These are phyloP conservation scores for Thecaphora thlaspeos DNA, from an alignment of 1,284 basidiomycete species.

Conservation along the genomic window DNA sequence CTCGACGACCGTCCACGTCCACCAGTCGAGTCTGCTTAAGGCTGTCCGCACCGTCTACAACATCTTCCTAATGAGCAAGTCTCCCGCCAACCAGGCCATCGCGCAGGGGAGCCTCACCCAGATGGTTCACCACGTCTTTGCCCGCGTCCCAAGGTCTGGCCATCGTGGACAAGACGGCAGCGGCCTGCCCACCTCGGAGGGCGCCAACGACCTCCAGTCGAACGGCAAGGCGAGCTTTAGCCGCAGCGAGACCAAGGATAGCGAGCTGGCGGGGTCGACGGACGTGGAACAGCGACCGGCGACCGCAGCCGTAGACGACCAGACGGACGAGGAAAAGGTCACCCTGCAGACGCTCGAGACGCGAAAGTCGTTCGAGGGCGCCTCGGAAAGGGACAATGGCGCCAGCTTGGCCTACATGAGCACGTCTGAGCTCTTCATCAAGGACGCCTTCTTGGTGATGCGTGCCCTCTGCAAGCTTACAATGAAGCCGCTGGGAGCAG, in stretches of 20 bases:
- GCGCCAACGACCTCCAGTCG: conserved; percentile 5
- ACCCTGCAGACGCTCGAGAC: conserved; percentile 50
- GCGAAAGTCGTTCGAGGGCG: conserved; percentile 53
- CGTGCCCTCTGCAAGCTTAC: conserved; percentile 57
- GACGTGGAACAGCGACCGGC: no score
- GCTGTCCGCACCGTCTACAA: conserved; percentile 61
- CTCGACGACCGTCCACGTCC: conserved; percentile 49
- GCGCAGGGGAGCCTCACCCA: conserved; percentile 55
- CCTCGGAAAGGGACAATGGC: conserved; percentile 45
- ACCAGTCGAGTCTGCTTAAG: conserved; percentile 54
- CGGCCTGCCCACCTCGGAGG: conserved; percentile 15
- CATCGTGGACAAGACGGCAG: conserved; percentile 1
- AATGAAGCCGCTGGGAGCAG: conserved; percentile 54
- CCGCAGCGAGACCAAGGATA: conserved; percentile 3
- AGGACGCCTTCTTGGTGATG: conserved; percentile 56
- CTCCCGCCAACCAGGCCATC: conserved; percentile 52
- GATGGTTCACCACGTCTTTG: conserved; percentile 56
- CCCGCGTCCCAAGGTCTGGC: conserved; percentile 37
- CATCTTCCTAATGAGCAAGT: conserved; percentile 54
- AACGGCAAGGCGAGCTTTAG: not conserved
- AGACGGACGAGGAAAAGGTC: conserved; percentile 29
- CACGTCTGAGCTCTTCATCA: conserved; percentile 53
- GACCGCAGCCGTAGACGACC: not conserved
- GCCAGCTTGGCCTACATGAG: conserved; percentile 41
- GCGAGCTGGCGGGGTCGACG: conserved; percentile 3